Base-by-base conservation (phyloP, 495 filamentous ascomycete genomes). In the Hypoxylon crocopeplum region DNA sequence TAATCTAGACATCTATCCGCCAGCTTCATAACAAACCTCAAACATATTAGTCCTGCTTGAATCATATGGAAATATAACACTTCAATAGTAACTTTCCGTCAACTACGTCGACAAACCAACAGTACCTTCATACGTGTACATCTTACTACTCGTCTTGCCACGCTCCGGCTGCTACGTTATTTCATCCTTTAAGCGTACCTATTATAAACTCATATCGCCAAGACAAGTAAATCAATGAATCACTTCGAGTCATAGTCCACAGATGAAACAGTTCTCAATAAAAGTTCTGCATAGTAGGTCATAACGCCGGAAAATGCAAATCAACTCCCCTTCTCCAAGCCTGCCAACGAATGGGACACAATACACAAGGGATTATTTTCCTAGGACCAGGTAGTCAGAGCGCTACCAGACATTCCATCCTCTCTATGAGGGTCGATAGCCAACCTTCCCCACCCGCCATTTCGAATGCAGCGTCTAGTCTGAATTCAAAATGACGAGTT, bases 241-340 rank as follows among this genome's bases (percentile, higher is more conserved):
- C 15, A 7, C 16, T n/a, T 37, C 17, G 10, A 47, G 7, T 30
- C 17, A 15, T 21, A 33, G 19, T 20, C 7, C 17, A 47, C 38
- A 45, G 11, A 50, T 21, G 25, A 51, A 48, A 48, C 27, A 50
- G 24, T 36, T 55, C 49, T 55, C 45, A 55, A 64, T 64, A 64
- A 56, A 55, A 64, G 22, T 41, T 57, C 42, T 64, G 38, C 39
- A 22, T 49, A 49, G 44, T 21, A 58, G 17, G 46, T 52, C 49
- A 38, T 10, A 51, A 59, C 61, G 54, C 61, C 54, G 12, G 49
- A 39, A 45, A 56, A 64, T 59, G 61, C 61, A 48, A 41, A 32
- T n/a, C 49, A 48, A 64, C 61, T 64, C 61, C 61, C 48, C 49
- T 59, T 64, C 61, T 64, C 61, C 61, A 55, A 59, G 10, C 54